Conservation (phyloP, 305 asterid genomes). For the Plantago coronopus region DNA sequence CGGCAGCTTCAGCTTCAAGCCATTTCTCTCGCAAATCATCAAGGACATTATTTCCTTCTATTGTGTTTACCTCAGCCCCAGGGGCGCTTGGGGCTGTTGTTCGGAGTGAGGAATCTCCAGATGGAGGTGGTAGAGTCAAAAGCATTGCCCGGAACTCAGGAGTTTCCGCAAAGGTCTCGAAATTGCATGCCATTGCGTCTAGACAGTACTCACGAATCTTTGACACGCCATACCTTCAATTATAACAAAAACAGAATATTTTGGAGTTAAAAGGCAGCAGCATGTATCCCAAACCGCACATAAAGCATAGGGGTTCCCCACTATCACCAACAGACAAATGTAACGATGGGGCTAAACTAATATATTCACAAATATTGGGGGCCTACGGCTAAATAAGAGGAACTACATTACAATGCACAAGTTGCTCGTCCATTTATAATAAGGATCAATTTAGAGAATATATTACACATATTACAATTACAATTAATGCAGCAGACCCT, state of each 20-base stretch:
- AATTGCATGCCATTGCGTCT: conserved; percentile 74
- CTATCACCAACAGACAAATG: background rate
- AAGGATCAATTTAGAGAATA: no score
- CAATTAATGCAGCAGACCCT: no score
- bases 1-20: conserved; percentile 97
- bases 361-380: no score
- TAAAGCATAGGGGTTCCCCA: background rate
- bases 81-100: conserved; percentile 94
- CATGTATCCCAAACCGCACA: background rate
- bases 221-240: conserved; percentile 70
- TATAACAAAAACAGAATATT: conserved; percentile 16
- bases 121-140: conserved; percentile 85
- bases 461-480: no score
- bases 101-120: conserved; percentile 78
- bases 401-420: no score
- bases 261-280: conserved; percentile 14
- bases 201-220: conserved; percentile 85
- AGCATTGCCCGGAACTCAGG: conserved; percentile 83
- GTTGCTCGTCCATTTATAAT: background rate
- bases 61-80: conserved; percentile 56
- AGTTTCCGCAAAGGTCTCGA: conserved; percentile 79
- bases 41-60: conserved; percentile 59
- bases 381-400: no score
- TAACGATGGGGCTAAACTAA: no score
- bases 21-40: conserved; percentile 93